Evolutionary conservation across 495 filamentous ascomycete species (phyloP), one percentile per base, ranked within the genome.

Genomic region (Polyplosphaeria fusca): DNA sequence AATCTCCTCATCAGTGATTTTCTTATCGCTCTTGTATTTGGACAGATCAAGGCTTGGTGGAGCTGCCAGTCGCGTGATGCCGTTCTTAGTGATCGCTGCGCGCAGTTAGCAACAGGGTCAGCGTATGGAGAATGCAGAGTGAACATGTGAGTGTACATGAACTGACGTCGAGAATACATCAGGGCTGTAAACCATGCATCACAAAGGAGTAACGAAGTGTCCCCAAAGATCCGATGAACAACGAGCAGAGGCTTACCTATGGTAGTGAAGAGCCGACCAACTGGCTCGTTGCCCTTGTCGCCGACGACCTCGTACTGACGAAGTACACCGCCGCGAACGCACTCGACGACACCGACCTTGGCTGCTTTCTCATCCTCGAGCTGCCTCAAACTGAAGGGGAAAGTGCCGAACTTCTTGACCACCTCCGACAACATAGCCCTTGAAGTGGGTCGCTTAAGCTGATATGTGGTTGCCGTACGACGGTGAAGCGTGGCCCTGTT

Each of bases 11-110:
- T 97, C 91, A 53, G 85, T 87, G 69, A 98, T 93, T 82, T 96
- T 96, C 82, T 98, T 96, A 71, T 97, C 89, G 2, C 87, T 84
- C 79, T 92, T 89, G 79, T 84, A 80, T 73, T 90, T 87, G 65
- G 77, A 77, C 41, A 93, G 67, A 64, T 96, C 88, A 18, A 81
- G 74, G 7, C 82, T 70, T 52, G 86, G 82, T 20, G 93, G 86
- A 5, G 81, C 84, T 37, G 88, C 84, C 23, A 98, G 74, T 71
- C 87, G 88, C 65, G 85, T 86, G 69, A 98, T 73, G 64, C 93
- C 93, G 71, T 96, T 94, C 84, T 97, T 98, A 55, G 92, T 97
- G 75, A 97, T 92, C 51, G 90, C 94, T 96, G n/a, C n/a, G n/a
- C n/a, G n/a, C n/a, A n/a, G n/a, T n/a, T n/a, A n/a, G n/a, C n/a